Conservation (phyloP, 257 asterid genomes). For the Parsonsia alboflavescens region DNA sequence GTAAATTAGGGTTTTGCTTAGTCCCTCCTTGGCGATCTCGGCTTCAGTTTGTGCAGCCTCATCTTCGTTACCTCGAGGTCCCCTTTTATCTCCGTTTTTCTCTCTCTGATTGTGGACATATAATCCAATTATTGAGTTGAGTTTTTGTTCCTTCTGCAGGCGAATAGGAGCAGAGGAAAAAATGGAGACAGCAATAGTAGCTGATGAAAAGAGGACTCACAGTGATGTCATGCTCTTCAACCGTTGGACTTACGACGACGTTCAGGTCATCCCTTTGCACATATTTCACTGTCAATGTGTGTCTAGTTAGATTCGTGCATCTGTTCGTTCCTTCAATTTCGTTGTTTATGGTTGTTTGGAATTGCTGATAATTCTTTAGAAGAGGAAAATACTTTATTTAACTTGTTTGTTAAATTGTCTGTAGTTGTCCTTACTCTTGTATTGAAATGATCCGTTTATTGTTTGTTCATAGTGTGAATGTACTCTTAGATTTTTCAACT, state of each 20-base stretch:
- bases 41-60: neutral
- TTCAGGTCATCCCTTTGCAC: conserved; percentile 33
- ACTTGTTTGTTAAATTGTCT: neutral
- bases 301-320: neutral
- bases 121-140: neutral
- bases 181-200: conserved; percentile 30
- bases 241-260: conserved; percentile 64
- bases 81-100: neutral
- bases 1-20: neutral
- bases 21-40: neutral
- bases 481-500: too few relatives aligned
- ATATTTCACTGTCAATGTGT: neutral
- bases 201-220: conserved; percentile 29
- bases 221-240: conserved; percentile 55
- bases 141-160: neutral
- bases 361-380: neutral
- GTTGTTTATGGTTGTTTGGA: neutral
- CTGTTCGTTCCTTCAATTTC: neutral
- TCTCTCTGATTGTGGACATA: neutral
- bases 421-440: too few relatives aligned
- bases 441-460: neutral
- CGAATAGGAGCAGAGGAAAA: conserved; percentile 17
- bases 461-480: too few relatives aligned
- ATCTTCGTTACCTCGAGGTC: neutral
- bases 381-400: neutral